phyloP scores from a whole-genome alignment of 257 asterid species.

The Solanum sejunctum region DNA sequence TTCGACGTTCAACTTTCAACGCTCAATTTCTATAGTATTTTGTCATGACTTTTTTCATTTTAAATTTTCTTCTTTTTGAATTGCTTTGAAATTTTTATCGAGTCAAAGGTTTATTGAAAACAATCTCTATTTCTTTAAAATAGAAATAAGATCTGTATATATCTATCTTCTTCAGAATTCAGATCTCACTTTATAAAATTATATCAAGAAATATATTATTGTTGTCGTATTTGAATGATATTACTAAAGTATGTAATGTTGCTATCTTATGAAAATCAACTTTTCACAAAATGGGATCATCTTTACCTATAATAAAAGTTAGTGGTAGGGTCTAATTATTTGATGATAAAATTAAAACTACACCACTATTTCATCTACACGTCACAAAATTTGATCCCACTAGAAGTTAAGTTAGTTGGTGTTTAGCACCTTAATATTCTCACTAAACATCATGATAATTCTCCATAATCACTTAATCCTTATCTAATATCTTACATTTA shows the following conservation, averaged over 20 bases:
- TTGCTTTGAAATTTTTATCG: background rate
- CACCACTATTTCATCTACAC: background rate
- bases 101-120: background rate
- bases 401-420: constrained; percentile 18
- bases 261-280: constrained; percentile 10
- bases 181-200: background rate
- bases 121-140: accelerated
- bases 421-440: background rate
- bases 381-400: background rate
- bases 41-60: background rate
- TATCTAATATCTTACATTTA: background rate
- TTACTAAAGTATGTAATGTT: background rate
- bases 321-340: constrained; percentile 15
- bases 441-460: constrained; percentile 15
- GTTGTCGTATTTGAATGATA: no score
- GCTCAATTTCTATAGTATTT: background rate
- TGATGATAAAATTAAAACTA: background rate
- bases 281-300: constrained; percentile 16
- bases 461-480: background rate
- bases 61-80: accelerated
- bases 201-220: no score
- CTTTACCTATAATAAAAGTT: background rate
- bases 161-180: no score
- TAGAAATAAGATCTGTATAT: accelerated
- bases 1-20: no score